Conservation (phyloP, 2,329 filamentous ascomycete genomes). For the Scedosporium apiospermum region DNA sequence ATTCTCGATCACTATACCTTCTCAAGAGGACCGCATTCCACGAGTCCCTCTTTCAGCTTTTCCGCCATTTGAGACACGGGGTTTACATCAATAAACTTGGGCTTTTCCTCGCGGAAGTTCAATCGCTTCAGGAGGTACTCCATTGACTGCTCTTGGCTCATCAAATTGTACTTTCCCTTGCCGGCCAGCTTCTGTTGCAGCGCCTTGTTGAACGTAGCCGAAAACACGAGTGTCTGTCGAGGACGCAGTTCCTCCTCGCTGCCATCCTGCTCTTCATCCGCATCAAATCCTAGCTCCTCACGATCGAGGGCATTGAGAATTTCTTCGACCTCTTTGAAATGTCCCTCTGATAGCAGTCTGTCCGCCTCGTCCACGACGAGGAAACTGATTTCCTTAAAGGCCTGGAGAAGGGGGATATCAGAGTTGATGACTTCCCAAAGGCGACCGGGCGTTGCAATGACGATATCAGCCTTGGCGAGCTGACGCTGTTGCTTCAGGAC, state of each 20-base stretch:
- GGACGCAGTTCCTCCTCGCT: slow-evolving; percentile 33
- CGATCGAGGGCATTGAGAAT: slow-evolving; percentile 75
- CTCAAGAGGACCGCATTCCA: slow-evolving; percentile 88
- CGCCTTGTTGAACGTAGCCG: slow-evolving; percentile 86
- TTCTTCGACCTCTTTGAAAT: slow-evolving; percentile 89
- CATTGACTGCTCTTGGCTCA: slow-evolving; percentile 65
- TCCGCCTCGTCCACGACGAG: slow-evolving; percentile 93
- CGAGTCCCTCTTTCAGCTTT: slow-evolving; percentile 74
- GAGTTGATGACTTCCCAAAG: slow-evolving; percentile 89
- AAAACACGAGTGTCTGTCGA: slow-evolving; percentile 90
- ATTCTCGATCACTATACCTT: slow-evolving; percentile 47
- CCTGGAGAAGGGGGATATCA: slow-evolving; percentile 57
- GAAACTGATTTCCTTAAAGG: slow-evolving; percentile 67
- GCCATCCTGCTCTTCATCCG: slow-evolving; percentile 37
- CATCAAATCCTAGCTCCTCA: slow-evolving; percentile 40
- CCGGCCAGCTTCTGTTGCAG: slow-evolving; percentile 85
- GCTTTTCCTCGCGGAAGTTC: slow-evolving; percentile 74
- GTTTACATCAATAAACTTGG: slow-evolving; percentile 88
- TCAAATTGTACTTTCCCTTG: slow-evolving; percentile 52
- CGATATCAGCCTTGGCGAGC: slow-evolving; percentile 74
- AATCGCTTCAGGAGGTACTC: slow-evolving; percentile 87
- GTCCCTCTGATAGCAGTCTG: slow-evolving; percentile 78
- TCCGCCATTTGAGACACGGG: slow-evolving; percentile 82
- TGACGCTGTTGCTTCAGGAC: slow-evolving; percentile 91
- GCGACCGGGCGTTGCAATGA: slow-evolving; percentile 87